phyloP scores from a whole-genome alignment of 768 basidiomycete species.

The Lactarius vividus region DNA sequence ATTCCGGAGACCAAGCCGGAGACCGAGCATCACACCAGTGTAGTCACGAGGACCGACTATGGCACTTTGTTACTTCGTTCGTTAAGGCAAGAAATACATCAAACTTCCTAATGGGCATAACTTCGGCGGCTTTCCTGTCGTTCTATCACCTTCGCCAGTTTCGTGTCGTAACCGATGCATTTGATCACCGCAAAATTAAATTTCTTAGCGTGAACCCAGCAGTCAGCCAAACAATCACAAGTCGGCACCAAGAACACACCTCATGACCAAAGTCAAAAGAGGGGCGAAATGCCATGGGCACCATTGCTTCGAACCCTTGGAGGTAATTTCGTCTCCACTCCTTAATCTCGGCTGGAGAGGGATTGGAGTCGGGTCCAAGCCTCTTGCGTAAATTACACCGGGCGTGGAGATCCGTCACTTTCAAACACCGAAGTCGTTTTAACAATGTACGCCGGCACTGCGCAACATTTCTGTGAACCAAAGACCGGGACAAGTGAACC shows the following conservation, averaged over 20 bases:
- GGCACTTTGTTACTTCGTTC: too few species aligned
- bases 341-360: not conserved
- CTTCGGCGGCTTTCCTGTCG: not conserved
- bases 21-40: too few species aligned
- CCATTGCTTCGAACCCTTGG: rapidly evolving
- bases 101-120: not conserved
- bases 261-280: not conserved
- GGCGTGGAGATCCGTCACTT: not conserved
- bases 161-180: not conserved
- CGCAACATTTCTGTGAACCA: not conserved
- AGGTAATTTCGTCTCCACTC: not conserved
- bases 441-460: conserved; percentile 4
- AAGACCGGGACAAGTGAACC: too few species aligned
- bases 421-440: too few species aligned
- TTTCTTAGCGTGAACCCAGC: not conserved
- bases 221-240: not conserved
- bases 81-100: not conserved
- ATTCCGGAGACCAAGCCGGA: too few species aligned
- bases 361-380: not conserved
- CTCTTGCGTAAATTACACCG: not conserved
- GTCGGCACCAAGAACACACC: not conserved
- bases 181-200: not conserved
- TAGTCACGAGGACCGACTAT: too few species aligned
- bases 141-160: not conserved
- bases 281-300: rapidly evolving